phyloP scores from a whole-genome alignment of 1,284 basidiomycete genomes.

The Xerocomus amazonicus region DNA sequence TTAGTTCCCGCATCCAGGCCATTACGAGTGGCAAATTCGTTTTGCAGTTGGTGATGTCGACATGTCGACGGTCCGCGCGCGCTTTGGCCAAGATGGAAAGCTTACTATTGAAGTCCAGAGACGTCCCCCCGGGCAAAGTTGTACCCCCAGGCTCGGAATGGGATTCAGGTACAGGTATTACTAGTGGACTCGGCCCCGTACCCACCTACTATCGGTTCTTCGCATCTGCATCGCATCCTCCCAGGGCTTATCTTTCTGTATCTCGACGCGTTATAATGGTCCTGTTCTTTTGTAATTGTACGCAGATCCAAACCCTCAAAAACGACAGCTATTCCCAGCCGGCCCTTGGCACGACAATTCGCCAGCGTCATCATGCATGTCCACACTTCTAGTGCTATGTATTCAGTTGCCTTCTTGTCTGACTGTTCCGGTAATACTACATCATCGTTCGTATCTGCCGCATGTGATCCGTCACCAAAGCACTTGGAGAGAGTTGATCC shows the following conservation, averaged over 20 bases:
- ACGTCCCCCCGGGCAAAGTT: conserved; percentile 23
- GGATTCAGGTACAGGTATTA: conserved; percentile 30
- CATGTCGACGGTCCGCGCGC: conserved; percentile 45
- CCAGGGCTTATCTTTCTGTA: conserved; percentile 7
- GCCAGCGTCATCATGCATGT: neutral
- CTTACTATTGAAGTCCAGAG: conserved; percentile 43
- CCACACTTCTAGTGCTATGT: conserved; percentile 9
- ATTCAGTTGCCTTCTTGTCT: conserved; percentile 6
- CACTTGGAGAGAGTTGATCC: neutral
- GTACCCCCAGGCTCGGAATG: conserved; percentile 24
- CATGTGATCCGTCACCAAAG: conserved; percentile 5
- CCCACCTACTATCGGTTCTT: conserved; percentile 4
- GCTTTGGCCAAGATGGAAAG: conserved; percentile 40
- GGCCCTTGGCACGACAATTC: conserved; percentile 4
- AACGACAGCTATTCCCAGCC: neutral
- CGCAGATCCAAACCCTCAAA: conserved; percentile 15
- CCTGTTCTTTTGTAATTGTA: conserved; percentile 27
- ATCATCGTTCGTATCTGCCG: neutral
- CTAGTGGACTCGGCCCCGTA: conserved; percentile 10
- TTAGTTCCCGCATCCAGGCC: conserved; percentile 35
- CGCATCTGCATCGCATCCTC: neutral
- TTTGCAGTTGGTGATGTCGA: conserved; percentile 48
- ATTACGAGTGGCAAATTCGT: conserved; percentile 53
- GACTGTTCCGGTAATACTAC: conserved; percentile 9
- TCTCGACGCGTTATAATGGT: conserved; percentile 21